These are phyloP conservation scores for Gynandropsis gynandra DNA, from an alignment of 345 rosid genomes.

Conservation along the genomic window DNA sequence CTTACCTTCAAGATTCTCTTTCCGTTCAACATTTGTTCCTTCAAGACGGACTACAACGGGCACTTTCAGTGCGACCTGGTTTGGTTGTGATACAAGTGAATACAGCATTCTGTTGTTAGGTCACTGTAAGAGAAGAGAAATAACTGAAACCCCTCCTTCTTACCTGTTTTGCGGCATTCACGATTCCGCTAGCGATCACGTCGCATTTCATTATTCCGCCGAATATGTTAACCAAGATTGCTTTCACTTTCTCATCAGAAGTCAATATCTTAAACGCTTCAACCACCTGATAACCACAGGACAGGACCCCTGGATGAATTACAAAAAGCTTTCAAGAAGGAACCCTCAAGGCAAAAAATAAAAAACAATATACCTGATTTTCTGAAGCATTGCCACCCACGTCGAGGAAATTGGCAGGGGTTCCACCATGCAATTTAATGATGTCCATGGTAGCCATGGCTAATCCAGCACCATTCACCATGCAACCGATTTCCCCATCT, in stretches of 20 bases:
- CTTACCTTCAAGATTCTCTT: constrained; percentile 86
- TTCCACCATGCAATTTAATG: constrained; percentile 94
- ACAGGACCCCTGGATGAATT: not conserved
- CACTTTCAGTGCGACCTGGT: constrained; percentile 91
- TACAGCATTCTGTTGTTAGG: not conserved
- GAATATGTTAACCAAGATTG: constrained; percentile 94
- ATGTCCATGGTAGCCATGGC: constrained; percentile 99
- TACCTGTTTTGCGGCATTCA: constrained; percentile 96
- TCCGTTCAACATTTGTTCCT: constrained; percentile 75
- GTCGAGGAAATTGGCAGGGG: constrained; percentile 97
- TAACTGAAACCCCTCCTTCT: constrained; percentile 19
- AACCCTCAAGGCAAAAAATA: not conserved
- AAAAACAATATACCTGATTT: constrained; percentile 48
- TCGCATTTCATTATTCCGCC: constrained; percentile 99
- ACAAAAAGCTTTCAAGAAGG: not conserved
- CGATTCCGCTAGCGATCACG: constrained; percentile 96
- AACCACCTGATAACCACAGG: constrained; percentile 52
- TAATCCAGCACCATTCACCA: constrained; percentile 99
- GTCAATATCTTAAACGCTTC: constrained; percentile 98
- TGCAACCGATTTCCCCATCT: constrained; percentile 99
- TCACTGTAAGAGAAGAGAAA: not conserved
- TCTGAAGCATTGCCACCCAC: constrained; percentile 99
- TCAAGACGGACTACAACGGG: constrained; percentile 84
- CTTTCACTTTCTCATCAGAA: constrained; percentile 96
- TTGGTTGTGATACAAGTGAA: constrained; percentile 1